Conservation (phyloP, 768 basidiomycete genomes). For the Rhodotorula paludigena region DNA sequence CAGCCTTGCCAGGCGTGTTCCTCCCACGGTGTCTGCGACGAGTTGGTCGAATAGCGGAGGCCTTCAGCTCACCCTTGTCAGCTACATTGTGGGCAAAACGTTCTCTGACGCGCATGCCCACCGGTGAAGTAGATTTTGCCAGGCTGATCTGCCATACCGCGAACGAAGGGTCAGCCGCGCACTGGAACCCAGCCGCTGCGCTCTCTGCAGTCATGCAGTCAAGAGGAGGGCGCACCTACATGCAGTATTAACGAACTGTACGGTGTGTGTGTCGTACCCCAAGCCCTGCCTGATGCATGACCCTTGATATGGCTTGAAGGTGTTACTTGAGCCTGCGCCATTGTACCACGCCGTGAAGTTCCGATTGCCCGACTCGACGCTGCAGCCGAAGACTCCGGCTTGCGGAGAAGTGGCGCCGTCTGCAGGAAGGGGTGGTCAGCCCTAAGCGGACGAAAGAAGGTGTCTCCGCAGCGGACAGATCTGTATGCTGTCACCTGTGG, state of each 20-base stretch:
- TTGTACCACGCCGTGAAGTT: constrained; percentile 23
- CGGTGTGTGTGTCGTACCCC: constrained; percentile 11
- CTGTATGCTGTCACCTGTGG: constrained; percentile 28
- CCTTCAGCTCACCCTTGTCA: background rate
- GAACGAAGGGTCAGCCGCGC: no score
- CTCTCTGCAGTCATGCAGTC: no score
- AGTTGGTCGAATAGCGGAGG: constrained; percentile 16
- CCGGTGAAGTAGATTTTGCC: constrained; percentile 25
- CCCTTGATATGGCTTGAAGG: constrained; percentile 10
- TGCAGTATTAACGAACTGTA: constrained; percentile 5
- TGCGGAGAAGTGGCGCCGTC: constrained; percentile 7
- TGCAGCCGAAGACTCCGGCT: constrained; percentile 25
- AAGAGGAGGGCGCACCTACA: background rate
- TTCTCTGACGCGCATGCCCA: no score
- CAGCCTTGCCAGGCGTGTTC: background rate
- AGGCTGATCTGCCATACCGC: background rate
- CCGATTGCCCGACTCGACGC: background rate
- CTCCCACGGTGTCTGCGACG: constrained; percentile 7
- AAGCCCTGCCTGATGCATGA: constrained; percentile 2
- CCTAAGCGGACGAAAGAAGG: background rate
- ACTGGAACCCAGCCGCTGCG: no score
- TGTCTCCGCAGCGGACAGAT: no score
- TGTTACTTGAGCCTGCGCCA: background rate
- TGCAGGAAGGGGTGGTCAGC: background rate
- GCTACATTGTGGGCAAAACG: background rate